These are phyloP conservation scores for Cryptococcus wingfieldii DNA, from an alignment of 1,284 basidiomycete species.

Conservation along the genomic window DNA sequence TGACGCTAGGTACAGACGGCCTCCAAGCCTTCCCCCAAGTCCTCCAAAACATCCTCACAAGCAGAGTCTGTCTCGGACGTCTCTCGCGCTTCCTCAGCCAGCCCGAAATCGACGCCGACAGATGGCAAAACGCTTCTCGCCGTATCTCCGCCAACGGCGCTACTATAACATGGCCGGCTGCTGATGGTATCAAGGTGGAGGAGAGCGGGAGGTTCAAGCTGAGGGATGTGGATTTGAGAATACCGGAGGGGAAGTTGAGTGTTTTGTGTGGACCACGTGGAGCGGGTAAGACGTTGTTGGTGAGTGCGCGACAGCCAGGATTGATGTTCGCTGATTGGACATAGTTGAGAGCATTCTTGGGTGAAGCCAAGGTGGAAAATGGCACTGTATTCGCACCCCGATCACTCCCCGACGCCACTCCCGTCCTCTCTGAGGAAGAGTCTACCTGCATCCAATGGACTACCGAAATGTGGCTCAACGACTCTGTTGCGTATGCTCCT, in stretches of 20 bases:
- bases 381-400: constrained; percentile 30
- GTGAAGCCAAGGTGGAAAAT: constrained; percentile 31
- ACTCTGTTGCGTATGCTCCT: constrained; percentile 42
- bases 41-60: constrained; percentile 28
- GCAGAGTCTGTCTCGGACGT: constrained; percentile 39
- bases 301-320: constrained; percentile 12
- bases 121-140: constrained; percentile 8
- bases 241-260: constrained; percentile 36
- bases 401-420: constrained; percentile 26
- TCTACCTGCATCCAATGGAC: constrained; percentile 17
- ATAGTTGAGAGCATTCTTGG: constrained; percentile 42
- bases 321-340: not conserved
- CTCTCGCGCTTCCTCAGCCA: constrained; percentile 35
- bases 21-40: constrained; percentile 30
- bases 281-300: constrained; percentile 45
- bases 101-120: constrained; percentile 29
- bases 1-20: constrained; percentile 12
- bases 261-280: constrained; percentile 47
- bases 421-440: constrained; percentile 16
- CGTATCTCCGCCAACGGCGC: constrained; percentile 29
- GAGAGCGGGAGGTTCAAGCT: constrained; percentile 22
- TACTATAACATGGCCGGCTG: constrained; percentile 38
- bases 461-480: constrained; percentile 33
- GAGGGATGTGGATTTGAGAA: constrained; percentile 23
- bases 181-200: constrained; percentile 3